Percentiles rank a stretch among this genome's conserved stretches.
These are phyloP conservation scores for Setaria viridis DNA, from an alignment of 202 grass and related monocot genomes.

Conservation along the genomic window DNA sequence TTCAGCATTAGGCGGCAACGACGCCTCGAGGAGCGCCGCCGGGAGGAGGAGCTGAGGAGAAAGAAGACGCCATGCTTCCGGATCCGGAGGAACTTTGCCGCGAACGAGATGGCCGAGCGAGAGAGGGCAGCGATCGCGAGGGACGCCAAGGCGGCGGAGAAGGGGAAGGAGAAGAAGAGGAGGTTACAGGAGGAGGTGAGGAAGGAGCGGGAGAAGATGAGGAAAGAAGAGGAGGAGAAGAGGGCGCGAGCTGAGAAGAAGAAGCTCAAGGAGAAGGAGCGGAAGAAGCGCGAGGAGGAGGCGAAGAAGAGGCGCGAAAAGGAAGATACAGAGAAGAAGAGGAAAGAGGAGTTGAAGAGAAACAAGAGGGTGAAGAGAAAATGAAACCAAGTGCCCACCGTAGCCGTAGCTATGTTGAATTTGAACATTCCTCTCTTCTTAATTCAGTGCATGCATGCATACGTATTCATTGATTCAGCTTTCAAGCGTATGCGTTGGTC, in stretches of 20 bases:
- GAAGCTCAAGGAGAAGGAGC: conserved; percentile 20
- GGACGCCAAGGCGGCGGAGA: background rate
- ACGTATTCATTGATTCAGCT: too few relatives aligned
- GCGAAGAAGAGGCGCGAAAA: background rate
- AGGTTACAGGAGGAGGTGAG: conserved; percentile 6
- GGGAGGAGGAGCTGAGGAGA: conserved; percentile 30
- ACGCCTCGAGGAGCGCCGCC: conserved; percentile 16
- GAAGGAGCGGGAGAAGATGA: conserved; percentile 38
- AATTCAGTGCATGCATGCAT: too few relatives aligned
- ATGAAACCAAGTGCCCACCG: background rate
- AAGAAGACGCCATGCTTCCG: conserved; percentile 27
- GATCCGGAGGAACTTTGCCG: conserved; percentile 28
- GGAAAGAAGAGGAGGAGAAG: conserved; percentile 3
- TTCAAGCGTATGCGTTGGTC: too few relatives aligned
- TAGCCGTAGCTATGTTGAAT: too few relatives aligned
- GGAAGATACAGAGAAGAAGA: conserved; percentile 12
- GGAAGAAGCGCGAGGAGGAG: conserved; percentile 40
- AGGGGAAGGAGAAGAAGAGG: conserved; percentile 14
- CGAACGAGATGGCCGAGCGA: conserved; percentile 20
- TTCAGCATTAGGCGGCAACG: conserved; percentile 24
- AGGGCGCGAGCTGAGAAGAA: conserved; percentile 13
- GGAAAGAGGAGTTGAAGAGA: conserved; percentile 5
- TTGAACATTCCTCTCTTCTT: too few relatives aligned
- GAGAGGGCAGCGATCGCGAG: background rate
- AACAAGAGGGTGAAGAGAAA: conserved; percentile 10